Percentiles rank a stretch among this genome's conserved stretches.
phyloP scores from a whole-genome alignment of 2,329 filamentous ascomycete species.

The Bipolaris oryzae region DNA sequence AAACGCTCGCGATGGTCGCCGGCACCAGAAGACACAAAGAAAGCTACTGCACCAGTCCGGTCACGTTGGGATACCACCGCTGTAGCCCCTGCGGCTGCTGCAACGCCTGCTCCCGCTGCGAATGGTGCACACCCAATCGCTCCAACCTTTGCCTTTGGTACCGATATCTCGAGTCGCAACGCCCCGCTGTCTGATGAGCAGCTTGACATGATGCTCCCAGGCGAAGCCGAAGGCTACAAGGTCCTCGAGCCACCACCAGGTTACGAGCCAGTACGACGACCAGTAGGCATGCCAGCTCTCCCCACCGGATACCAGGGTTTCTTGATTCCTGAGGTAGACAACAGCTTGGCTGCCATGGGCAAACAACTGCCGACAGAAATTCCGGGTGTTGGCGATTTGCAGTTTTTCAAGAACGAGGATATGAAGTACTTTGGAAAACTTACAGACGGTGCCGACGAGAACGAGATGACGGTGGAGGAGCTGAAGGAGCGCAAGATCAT shows the following conservation, averaged over 20 bases:
- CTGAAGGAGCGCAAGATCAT: constrained; percentile 99
- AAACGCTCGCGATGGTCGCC: constrained; percentile 79
- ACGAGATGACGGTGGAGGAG: constrained; percentile 88
- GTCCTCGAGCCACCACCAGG: constrained; percentile 88
- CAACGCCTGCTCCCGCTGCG: constrained; percentile 30
- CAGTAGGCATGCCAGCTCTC: constrained; percentile 76
- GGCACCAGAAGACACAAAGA: constrained; percentile 56
- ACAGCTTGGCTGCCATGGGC: constrained; percentile 73
- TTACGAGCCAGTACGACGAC: constrained; percentile 80
- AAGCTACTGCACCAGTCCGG: constrained; percentile 55
- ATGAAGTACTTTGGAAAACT: constrained; percentile 99
- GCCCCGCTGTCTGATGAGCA: constrained; percentile 90
- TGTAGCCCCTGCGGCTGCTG: constrained; percentile 29
- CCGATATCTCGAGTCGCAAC: constrained; percentile 80
- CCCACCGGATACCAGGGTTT: constrained; percentile 75
- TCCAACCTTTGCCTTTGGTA: constrained; percentile 72
- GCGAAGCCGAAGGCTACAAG: constrained; percentile 89
- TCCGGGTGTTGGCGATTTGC: constrained; percentile 90
- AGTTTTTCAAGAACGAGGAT: constrained; percentile 98
- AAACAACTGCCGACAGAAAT: constrained; percentile 96
- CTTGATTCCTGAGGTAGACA: constrained; percentile 96
- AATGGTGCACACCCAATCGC: constrained; percentile 30
- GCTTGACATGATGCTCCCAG: constrained; percentile 86
- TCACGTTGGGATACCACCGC: constrained; percentile 47
- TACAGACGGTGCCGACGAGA: constrained; percentile 92